A percentile compares a stretch with the other conserved stretches of the same genome.
These are phyloP conservation scores for Galeopsis tetrahit DNA, from an alignment of 257 asterid genomes.

Conservation along the genomic window DNA sequence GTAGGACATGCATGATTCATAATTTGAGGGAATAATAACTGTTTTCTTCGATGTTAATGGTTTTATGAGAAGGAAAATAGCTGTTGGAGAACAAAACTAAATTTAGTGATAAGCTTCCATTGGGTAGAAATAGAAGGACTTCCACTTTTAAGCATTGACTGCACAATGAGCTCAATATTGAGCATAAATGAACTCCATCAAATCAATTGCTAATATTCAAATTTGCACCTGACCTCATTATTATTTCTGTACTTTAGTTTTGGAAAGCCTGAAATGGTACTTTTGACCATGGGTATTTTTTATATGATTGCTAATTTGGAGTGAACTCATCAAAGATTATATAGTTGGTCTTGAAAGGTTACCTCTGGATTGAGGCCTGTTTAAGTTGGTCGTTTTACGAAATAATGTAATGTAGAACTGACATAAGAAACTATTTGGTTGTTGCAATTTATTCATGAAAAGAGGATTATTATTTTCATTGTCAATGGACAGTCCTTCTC, in stretches of 20 bases:
- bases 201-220: conserved; percentile 17
- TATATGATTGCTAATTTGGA: conserved; percentile 15
- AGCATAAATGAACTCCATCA: conserved; percentile 9
- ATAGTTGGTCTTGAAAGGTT: conserved; percentile 16
- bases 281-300: conserved; percentile 2
- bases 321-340: conserved; percentile 12
- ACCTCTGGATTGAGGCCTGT: conserved; percentile 8
- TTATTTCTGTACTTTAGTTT: not conserved
- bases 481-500: conserved; percentile 16
- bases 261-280: conserved; percentile 10
- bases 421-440: conserved; percentile 4
- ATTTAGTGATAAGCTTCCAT: not conserved
- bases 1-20: conserved; percentile 2
- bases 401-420: not conserved
- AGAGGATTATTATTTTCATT: conserved; percentile 3
- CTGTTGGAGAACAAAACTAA: conserved; percentile 9
- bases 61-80: not conserved
- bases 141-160: conserved; percentile 4
- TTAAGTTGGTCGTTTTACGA: conserved; percentile 1
- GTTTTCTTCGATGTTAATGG: not conserved
- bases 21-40: not conserved
- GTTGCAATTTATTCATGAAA: conserved; percentile 10
- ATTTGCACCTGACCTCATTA: conserved; percentile 17
- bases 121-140: conserved; percentile 3
- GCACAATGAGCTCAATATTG: conserved; percentile 20